Evolutionary conservation across 495 filamentous ascomycete genomes (phyloP).

Genomic region (Aspergillus homomorphus): DNA sequence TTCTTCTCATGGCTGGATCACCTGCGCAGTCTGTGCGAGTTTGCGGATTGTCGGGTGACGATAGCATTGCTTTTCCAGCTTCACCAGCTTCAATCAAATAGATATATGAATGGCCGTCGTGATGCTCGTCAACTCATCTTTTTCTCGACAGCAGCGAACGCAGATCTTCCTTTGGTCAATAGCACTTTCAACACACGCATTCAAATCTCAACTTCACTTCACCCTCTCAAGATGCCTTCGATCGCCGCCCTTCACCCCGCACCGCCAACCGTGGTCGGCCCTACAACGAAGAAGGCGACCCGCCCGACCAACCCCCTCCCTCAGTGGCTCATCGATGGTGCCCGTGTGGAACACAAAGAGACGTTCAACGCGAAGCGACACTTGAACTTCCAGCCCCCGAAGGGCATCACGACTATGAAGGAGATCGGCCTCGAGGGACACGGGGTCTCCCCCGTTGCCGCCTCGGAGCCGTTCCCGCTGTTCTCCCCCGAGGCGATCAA

Average conservation of each 20-base stretch:
- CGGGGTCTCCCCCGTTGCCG: constrained; percentile 62
- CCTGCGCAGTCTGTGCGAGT: no score
- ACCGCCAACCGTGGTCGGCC: constrained; percentile 9
- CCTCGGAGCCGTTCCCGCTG: constrained; percentile 66
- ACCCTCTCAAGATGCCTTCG: no score
- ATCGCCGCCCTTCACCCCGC: background rate
- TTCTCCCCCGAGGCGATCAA: constrained; percentile 62
- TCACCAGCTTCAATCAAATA: no score
- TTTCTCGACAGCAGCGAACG: no score
- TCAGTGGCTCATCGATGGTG: constrained; percentile 13
- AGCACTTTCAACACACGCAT: no score
- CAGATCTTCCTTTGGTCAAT: no score
- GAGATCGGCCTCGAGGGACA: constrained; percentile 52
- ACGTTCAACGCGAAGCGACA: constrained; percentile 15
- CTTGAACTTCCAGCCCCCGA: constrained; percentile 14
- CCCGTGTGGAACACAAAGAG: constrained; percentile 1
- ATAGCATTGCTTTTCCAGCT: no score
- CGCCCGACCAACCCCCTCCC: constrained; percentile 11
- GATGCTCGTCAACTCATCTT: no score
- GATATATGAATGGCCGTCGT: no score
- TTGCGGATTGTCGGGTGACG: no score
- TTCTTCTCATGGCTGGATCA: no score
- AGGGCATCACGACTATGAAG: constrained; percentile 44
- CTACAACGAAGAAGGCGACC: constrained; percentile 16
- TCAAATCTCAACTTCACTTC: no score